phyloP scores from a whole-genome alignment of 2,329 filamentous ascomycete genomes.

The Stagonosporopsis tanaceti region DNA sequence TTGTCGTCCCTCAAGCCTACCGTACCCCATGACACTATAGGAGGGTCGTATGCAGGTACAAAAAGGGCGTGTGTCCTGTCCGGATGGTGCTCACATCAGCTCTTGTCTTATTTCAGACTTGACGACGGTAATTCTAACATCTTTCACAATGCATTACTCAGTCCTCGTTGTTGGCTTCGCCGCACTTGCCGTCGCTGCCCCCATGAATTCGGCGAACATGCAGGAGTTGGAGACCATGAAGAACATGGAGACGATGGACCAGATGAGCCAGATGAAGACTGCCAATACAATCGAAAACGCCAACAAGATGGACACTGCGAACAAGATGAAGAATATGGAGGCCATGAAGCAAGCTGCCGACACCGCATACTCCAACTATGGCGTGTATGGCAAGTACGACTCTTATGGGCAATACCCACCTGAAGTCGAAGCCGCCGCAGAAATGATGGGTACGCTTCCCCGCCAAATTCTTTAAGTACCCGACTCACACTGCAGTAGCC shows the following conservation, averaged over 20 bases:
- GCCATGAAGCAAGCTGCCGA: conserved; percentile 10
- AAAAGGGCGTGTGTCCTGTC: not conserved
- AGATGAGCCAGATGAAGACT: not conserved
- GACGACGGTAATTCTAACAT: not conserved
- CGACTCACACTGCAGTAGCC: not conserved
- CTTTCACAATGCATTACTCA: conserved; percentile 25
- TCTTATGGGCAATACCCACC: not conserved
- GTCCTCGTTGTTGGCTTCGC: conserved; percentile 23
- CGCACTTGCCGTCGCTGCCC: conserved; percentile 20
- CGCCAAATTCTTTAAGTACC: too few species aligned
- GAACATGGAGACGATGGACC: not conserved
- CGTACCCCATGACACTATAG: conserved; percentile 17
- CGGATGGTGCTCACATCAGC: not conserved
- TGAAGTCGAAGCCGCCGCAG: conserved; percentile 3
- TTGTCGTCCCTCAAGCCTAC: not conserved
- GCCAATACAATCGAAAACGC: not conserved
- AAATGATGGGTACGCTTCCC: not conserved
- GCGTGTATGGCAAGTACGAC: conserved; percentile 5
- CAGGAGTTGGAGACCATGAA: not conserved
- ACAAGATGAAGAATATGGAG: not conserved
- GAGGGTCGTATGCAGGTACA: not conserved
- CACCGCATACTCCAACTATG: conserved; percentile 9
- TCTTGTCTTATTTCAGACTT: not conserved
- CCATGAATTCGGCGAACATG: conserved; percentile 11
- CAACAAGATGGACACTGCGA: not conserved